Evolutionary conservation across 2,329 filamentous ascomycete species (phyloP).

Genomic region (Epichloe sp.): DNA sequence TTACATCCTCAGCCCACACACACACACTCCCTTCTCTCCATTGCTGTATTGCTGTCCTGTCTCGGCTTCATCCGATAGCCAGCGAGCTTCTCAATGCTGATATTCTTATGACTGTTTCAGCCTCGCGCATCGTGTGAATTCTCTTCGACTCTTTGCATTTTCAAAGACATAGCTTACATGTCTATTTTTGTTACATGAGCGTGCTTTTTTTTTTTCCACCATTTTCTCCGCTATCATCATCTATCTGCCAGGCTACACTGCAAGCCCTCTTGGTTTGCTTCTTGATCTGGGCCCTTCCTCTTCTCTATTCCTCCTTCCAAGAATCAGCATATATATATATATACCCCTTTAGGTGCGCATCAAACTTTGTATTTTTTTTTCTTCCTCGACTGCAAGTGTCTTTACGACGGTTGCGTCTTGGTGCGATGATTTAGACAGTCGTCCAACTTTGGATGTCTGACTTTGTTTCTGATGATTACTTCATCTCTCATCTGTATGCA

Average conservation of each 20-base stretch:
- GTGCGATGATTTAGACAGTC: background rate
- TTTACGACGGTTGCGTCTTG: background rate
- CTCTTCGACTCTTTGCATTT: background rate
- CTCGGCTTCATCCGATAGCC: too few relatives aligned
- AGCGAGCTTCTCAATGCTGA: too few relatives aligned
- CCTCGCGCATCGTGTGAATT: background rate
- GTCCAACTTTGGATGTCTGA: background rate
- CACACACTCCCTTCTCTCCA: too few relatives aligned
- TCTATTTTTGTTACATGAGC: background rate
- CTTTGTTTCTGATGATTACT: background rate
- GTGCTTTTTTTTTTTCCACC: background rate
- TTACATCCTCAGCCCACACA: too few relatives aligned
- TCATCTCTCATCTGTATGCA: background rate
- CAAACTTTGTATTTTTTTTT: background rate
- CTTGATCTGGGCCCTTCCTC: background rate
- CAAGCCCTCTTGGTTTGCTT: background rate
- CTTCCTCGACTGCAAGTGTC: background rate
- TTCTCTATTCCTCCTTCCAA: background rate
- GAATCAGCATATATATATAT: conserved; percentile 1
- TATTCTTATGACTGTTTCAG: background rate
- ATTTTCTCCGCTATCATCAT: too few relatives aligned
- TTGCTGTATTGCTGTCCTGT: too few relatives aligned
- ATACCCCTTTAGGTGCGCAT: background rate
- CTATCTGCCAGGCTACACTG: too few relatives aligned
- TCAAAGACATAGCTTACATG: background rate